phyloP scores from a whole-genome alignment of 2,329 filamentous ascomycete species.

The Septoria linicola region DNA sequence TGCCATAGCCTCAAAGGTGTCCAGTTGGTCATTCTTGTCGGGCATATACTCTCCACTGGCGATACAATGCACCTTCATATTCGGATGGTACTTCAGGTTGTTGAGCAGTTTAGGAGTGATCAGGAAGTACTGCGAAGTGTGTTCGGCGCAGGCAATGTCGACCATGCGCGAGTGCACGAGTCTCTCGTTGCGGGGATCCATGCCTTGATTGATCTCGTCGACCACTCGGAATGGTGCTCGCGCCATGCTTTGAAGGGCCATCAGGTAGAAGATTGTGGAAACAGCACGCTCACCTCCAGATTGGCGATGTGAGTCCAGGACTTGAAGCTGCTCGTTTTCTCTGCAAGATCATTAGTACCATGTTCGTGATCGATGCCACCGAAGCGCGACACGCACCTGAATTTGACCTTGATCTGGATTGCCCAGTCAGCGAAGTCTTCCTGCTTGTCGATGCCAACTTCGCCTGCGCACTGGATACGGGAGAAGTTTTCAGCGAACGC shows the following conservation, averaged over 20 bases:
- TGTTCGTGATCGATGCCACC: not conserved
- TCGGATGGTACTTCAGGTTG: conserved; percentile 78
- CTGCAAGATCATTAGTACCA: conserved; percentile 43
- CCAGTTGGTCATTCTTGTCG: conserved; percentile 42
- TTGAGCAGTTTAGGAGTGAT: conserved; percentile 94
- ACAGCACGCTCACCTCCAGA: conserved; percentile 95
- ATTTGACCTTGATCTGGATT: conserved; percentile 91
- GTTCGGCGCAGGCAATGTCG: conserved; percentile 80
- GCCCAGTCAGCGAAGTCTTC: conserved; percentile 90
- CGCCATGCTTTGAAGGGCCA: conserved; percentile 92
- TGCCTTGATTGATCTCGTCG: conserved; percentile 99
- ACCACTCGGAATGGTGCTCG: conserved; percentile 96
- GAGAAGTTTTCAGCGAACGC: conserved; percentile 93
- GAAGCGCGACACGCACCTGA: conserved; percentile 61
- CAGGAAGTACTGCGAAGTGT: conserved; percentile 73
- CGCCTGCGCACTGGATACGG: conserved; percentile 89
- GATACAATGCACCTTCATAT: conserved; percentile 93
- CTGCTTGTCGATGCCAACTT: conserved; percentile 84
- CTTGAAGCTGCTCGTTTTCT: conserved; percentile 76
- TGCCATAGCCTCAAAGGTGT: conserved; percentile 43
- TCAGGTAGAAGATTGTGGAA: conserved; percentile 97
- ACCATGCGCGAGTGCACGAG: conserved; percentile 99
- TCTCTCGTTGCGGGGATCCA: conserved; percentile 97
- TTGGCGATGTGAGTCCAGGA: conserved; percentile 87
- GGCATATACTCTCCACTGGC: conserved; percentile 73